Conservation (phyloP, 2,329 filamentous ascomycete species). For the Diaporthe longicolla region DNA sequence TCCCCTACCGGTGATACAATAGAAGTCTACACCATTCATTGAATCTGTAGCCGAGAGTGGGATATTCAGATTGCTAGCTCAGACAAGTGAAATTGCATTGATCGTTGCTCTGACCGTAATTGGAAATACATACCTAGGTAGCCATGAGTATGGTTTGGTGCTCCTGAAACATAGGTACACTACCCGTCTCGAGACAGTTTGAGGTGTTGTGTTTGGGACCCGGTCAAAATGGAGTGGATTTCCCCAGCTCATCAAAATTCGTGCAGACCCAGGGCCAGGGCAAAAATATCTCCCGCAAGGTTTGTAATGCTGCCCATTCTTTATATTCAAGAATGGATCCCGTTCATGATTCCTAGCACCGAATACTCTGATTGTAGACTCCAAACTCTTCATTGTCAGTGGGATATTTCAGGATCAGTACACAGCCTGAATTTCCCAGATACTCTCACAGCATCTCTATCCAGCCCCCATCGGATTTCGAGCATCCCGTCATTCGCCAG, state of each 20-base stretch:
- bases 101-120: not conserved
- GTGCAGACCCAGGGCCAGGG: not conserved
- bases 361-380: not conserved
- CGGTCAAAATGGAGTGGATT: conserved; percentile 2
- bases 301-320: not conserved
- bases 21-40: no score
- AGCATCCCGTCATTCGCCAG: not conserved
- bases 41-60: not conserved
- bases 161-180: not conserved
- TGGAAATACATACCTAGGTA: not conserved
- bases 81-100: not conserved
- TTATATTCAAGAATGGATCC: not conserved
- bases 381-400: not conserved
- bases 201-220: not conserved
- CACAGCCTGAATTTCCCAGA: not conserved
- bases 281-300: conserved; percentile 5
- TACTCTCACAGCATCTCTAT: no score
- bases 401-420: not conserved
- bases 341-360: no score
- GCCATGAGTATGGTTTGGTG: not conserved
- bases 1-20: no score
- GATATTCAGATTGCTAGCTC: not conserved
- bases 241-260: not conserved
- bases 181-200: not conserved
- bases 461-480: not conserved